Evolutionary conservation across 73 alveolate species (phyloP).

Genomic region (Tetrahymena thermophila): DNA sequence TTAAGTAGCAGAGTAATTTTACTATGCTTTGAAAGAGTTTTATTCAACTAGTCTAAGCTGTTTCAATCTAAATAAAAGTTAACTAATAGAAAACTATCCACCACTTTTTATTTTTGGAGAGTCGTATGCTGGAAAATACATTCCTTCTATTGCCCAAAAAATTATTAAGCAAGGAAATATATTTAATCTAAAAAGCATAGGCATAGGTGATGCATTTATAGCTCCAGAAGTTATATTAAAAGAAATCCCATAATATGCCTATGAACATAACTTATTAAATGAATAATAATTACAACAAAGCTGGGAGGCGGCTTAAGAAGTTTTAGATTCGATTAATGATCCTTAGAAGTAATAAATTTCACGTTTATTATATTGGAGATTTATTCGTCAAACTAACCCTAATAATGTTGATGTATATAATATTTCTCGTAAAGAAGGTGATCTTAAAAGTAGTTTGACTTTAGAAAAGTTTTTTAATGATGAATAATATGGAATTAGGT

Average conservation of each 20-base stretch:
- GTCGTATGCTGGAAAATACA: conserved; percentile 36
- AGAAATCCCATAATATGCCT: conserved; percentile 19
- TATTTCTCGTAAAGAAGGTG: not conserved
- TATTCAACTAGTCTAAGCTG: conserved; percentile 9
- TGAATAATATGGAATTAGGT: not conserved
- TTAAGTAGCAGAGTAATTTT: conserved; percentile 6
- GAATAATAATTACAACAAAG: not conserved
- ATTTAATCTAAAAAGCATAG: conserved; percentile 14
- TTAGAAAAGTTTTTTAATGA: not conserved
- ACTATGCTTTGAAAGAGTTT: conserved; percentile 14
- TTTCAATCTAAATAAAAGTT: not conserved
- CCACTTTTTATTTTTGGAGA: conserved; percentile 40
- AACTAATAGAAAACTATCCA: not conserved
- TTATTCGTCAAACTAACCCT: not conserved
- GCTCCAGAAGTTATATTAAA: conserved; percentile 22
- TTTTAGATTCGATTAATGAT: not conserved
- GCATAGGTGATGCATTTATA: conserved; percentile 38
- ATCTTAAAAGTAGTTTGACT: not conserved
- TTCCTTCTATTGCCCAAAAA: conserved; percentile 20
- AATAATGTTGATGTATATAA: not conserved
- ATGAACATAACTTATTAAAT: not conserved
- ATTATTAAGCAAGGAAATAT: not conserved
- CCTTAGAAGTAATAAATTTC: conserved; percentile 6
- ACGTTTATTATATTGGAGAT: not conserved
- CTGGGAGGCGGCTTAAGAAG: conserved; percentile 1